phyloP scores from a whole-genome alignment of 2,329 filamentous ascomycete genomes.

The Sclerotinia glacialis region DNA sequence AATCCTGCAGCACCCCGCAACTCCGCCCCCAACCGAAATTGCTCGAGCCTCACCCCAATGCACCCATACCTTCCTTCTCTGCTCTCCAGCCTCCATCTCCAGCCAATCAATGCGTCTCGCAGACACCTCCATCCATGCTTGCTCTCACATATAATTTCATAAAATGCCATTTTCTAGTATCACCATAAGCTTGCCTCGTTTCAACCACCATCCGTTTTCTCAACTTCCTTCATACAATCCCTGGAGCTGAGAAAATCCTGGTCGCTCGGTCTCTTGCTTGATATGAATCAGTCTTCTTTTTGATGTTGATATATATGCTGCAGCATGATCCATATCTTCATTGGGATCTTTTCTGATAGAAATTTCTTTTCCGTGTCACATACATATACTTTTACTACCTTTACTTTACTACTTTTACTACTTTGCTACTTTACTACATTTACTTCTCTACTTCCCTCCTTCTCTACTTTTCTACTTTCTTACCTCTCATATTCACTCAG shows the following conservation, averaged over 20 bases:
- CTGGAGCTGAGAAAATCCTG: background rate
- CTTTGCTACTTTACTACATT: background rate
- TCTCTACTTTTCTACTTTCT: background rate
- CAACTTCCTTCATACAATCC: background rate
- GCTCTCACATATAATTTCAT: background rate
- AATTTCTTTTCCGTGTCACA: background rate
- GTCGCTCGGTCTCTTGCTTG: background rate
- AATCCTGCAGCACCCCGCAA: background rate
- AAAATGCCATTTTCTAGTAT: background rate
- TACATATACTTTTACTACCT: background rate
- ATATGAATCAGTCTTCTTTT: background rate
- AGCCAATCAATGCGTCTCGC: background rate
- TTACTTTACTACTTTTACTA: no score
- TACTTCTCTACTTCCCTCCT: no score
- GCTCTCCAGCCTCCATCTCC: background rate
- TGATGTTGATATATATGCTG: background rate
- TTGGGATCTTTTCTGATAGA: background rate
- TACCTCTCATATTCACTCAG: background rate
- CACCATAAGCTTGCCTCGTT: background rate
- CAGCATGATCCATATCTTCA: background rate
- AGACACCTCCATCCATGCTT: background rate
- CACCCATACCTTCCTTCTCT: background rate
- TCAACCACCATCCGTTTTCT: background rate
- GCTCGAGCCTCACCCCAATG: slow-evolving; percentile 4
- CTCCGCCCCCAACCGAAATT: background rate